Evolutionary conservation across 2,329 filamentous ascomycete genomes (phyloP), one percentile per base, ranked within the genome.

Genomic region (Eutypa lata): DNA sequence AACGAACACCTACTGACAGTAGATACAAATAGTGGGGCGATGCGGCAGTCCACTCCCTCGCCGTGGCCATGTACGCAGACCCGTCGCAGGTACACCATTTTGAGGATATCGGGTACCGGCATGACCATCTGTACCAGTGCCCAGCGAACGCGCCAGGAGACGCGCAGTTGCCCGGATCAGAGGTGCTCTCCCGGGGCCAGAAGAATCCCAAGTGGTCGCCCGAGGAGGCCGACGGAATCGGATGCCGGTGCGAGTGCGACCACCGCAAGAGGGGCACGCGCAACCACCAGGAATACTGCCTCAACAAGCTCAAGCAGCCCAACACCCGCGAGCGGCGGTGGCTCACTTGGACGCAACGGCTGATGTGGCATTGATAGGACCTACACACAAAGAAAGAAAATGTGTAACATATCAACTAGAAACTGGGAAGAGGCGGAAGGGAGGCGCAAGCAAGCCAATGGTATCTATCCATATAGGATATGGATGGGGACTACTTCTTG

Each of bases 31-130:
- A 73, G 66, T 76, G 74, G 73, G 75, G 75, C 40, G 74, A 76
- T 46, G 74, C 74, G 11, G 68, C 73, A 1, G 69, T 76, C 4
- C 74, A 77, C 53, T 73, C 72, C 3, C 67, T 76, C 4, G 74
- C 73, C 1, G 63, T 75, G 22, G 72, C 65, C 48, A 71, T 76
- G 68, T 67, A 75, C 18, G 65, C 73, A 26, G 65, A 70, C 38
- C 66, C 73, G 11, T 59, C 65, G 11, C 65, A 71, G 51, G 68
- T 76, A 19, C 74, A 76, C 55, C 73, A 76, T 56, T 76, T 76
- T 51, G 68, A 70, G 50, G 73, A 76, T 55, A 68, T 76, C 50
- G 73, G 73, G 31, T 76, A 76, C 57, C 64, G 68, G 28, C 73
- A 76, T 56, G 68, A 69, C 47, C 59, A 59, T 2, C 53, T 69